Conservation (phyloP, 208 protist species). For the Blechomonas ayalai region DNA sequence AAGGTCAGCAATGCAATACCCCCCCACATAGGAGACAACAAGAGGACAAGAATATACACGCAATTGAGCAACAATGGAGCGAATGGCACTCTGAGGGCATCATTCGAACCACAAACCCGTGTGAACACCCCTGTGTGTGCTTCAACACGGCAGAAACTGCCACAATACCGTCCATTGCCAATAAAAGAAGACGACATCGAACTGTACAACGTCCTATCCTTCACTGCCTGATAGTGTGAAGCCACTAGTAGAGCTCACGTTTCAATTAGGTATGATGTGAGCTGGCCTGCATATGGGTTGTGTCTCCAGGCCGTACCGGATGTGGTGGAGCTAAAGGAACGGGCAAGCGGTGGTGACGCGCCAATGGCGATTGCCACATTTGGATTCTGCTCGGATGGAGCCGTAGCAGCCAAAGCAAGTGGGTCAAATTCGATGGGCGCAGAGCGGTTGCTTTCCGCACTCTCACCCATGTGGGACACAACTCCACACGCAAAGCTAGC, state of each 20-base stretch:
- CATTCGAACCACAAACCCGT: too few species aligned
- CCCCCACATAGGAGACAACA: not conserved
- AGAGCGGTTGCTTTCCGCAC: slow-evolving; percentile 17
- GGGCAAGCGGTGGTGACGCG: slow-evolving; percentile 29
- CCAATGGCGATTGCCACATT: slow-evolving; percentile 11
- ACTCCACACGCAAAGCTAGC: too few species aligned
- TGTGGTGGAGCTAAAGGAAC: slow-evolving; percentile 61
- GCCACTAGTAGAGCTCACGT: too few species aligned
- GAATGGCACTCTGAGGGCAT: too few species aligned
- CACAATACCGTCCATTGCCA: too few species aligned
- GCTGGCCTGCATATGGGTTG: slow-evolving; percentile 64
- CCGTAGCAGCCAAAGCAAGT: slow-evolving; percentile 23
- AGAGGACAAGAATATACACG: slow-evolving; percentile 4
- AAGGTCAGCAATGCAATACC: not conserved
- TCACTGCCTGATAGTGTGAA: too few species aligned
- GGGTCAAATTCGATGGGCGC: slow-evolving; percentile 33
- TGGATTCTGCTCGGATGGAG: slow-evolving; percentile 14
- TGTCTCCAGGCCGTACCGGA: slow-evolving; percentile 68
- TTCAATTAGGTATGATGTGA: slow-evolving; percentile 55
- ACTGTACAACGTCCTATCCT: not conserved
- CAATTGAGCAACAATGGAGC: too few species aligned
- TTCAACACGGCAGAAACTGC: too few species aligned
- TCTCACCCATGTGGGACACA: slow-evolving; percentile 37
- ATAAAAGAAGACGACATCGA: too few species aligned
- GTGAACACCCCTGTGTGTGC: too few species aligned